Evolutionary conservation across 2,329 filamentous ascomycete genomes (phyloP).

Genomic region (Zopfia rhizophila): DNA sequence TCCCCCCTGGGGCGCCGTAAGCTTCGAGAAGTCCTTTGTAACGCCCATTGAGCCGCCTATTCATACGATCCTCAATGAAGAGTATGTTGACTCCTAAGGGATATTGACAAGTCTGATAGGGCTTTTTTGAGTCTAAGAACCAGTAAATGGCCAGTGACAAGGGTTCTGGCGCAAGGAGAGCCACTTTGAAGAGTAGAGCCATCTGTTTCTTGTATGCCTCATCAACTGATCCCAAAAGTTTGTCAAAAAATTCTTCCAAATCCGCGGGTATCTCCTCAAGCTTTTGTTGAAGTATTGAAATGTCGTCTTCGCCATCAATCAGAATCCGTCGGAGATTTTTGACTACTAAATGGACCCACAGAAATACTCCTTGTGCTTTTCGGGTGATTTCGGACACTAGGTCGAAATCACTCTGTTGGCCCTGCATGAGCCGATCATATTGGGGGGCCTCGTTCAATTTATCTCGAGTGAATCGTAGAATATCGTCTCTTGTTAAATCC

Average conservation of each 20-base stretch:
- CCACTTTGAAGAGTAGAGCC: conserved; percentile 2
- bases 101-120: no score
- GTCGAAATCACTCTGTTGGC: not conserved
- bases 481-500: conserved; percentile 23
- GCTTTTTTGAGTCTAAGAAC: no score
- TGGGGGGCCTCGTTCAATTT: conserved; percentile 2
- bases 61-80: no score
- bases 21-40: conserved; percentile 14
- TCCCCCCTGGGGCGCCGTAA: no score
- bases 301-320: conserved; percentile 2
- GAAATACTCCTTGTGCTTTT: conserved; percentile 20
- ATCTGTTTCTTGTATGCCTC: conserved; percentile 7
- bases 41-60: conserved; percentile 3
- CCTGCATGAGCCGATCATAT: not conserved
- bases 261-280: conserved; percentile 9
- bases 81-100: no score
- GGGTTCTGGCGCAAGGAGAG: conserved; percentile 5
- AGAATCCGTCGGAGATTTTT: conserved; percentile 2
- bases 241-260: conserved; percentile 12
- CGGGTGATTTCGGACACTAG: conserved; percentile 9
- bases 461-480: conserved; percentile 11
- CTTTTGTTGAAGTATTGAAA: not conserved
- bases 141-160: conserved; percentile 13
- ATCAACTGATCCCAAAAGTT: conserved; percentile 8
- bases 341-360: conserved; percentile 22